A percentile compares a stretch with the other conserved stretches of the same genome.
Evolutionary conservation across 2,329 filamentous ascomycete genomes (phyloP).

Genomic region (Aspergillus hortae): DNA sequence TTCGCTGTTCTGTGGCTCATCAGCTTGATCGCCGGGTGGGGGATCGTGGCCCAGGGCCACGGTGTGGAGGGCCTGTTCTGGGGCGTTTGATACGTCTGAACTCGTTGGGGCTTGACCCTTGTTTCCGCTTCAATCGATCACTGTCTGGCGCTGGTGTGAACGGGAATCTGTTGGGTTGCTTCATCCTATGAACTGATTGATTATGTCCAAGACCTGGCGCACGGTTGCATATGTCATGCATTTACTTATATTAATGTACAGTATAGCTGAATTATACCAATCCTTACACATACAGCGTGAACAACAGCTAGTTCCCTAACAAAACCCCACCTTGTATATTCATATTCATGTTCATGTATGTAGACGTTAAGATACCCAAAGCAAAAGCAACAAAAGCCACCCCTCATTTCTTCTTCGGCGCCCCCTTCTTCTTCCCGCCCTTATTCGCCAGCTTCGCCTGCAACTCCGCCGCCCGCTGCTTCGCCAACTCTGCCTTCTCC

Average conservation of each 20-base stretch:
- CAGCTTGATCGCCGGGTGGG: conserved; percentile 46
- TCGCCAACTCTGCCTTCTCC: conserved; percentile 41
- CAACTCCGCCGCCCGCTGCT: conserved; percentile 34
- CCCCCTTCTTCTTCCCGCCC: conserved; percentile 30
- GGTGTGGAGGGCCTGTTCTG: conserved; percentile 43
- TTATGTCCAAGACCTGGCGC: background rate
- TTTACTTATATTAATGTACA: background rate
- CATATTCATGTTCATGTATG: background rate
- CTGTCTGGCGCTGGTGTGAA: background rate
- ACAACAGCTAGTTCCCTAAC: background rate
- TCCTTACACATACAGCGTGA: background rate
- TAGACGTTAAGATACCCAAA: background rate
- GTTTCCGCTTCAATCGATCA: background rate
- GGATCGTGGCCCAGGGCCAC: conserved; percentile 43
- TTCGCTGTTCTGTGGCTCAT: conserved; percentile 58
- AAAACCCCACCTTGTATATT: background rate
- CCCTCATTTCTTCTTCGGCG: conserved; percentile 16
- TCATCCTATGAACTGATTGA: background rate
- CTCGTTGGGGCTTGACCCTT: too few species aligned
- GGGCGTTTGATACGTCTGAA: conserved; percentile 30
- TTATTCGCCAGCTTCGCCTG: conserved; percentile 41
- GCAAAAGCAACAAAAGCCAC: background rate
- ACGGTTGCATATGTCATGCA: conserved; percentile 2
- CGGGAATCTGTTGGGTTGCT: background rate
- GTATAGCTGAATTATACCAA: background rate